These are phyloP conservation scores for Boletellus emodensis DNA, from an alignment of 768 basidiomycete species.

Conservation along the genomic window DNA sequence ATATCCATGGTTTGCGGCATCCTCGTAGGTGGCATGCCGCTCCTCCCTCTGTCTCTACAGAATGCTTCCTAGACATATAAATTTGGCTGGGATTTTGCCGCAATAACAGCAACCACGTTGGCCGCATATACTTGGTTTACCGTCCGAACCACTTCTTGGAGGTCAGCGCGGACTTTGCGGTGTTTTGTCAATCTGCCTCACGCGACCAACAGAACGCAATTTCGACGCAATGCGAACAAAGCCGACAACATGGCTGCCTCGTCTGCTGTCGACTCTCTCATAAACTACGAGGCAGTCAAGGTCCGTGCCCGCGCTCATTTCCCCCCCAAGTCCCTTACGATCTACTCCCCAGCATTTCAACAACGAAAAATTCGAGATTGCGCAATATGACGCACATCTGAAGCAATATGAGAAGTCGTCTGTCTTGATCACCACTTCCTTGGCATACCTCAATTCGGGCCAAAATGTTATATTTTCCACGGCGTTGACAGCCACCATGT, in stretches of 20 bases:
- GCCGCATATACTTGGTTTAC: constrained; percentile 97
- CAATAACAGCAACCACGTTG: constrained; percentile 80
- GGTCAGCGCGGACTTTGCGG: constrained; percentile 43
- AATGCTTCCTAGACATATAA: constrained; percentile 72
- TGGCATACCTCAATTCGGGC: constrained; percentile 92
- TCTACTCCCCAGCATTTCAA: constrained; percentile 76
- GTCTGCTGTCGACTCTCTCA: constrained; percentile 88
- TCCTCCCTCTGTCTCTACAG: neutral
- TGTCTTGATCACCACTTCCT: constrained; percentile 90
- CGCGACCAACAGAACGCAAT: constrained; percentile 61
- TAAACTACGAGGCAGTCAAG: constrained; percentile 99
- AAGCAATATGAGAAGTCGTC: constrained; percentile 86
- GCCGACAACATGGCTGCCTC: constrained; percentile 97
- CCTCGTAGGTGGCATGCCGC: constrained; percentile 50
- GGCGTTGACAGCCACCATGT: constrained; percentile 93
- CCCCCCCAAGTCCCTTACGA: neutral
- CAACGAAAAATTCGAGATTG: constrained; percentile 89
- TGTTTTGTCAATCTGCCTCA: neutral
- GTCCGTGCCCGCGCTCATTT: constrained; percentile 37
- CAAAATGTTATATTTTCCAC: constrained; percentile 96
- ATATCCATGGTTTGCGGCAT: constrained; percentile 98
- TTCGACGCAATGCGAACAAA: constrained; percentile 91
- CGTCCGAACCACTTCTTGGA: constrained; percentile 92
- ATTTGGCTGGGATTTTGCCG: constrained; percentile 97
- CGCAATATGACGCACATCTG: constrained; percentile 89